Evolutionary conservation across 805 yeast species (phyloP), one percentile per base, ranked within the genome.

Genomic region (Candida ortonii): DNA sequence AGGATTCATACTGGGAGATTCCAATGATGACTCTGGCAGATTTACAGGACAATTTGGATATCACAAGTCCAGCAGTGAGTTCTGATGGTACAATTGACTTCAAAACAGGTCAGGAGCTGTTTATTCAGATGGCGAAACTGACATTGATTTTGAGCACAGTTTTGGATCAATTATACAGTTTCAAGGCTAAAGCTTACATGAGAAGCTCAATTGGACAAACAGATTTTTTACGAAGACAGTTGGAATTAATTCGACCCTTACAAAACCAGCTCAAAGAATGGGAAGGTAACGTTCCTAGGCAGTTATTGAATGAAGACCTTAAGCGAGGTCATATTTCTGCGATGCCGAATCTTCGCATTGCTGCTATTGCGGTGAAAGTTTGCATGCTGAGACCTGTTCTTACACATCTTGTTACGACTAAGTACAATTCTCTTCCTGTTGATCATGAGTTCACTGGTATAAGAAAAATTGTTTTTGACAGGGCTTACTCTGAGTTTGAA

Each of bases 41-140:
- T 44, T 69, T 69, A 38, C 70, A 71, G 2, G 73, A 68, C 34
- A 66, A 64, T 38, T 68, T 64, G 26, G 68, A 68, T 0, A 70
- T 63, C 36, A 49, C 64, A 34, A 63, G 64, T 38, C n/a, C n/a
- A n/a, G 13, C 21, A 9, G 69, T 65, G 38, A 19, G 27, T 14
- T 24, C 14, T 18, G 49, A 44, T 19, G 49, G 44, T 2, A 19
- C 38, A 7, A 44, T 41, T n/a, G 49, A 41, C 22, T 34, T 27
- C 9, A 22, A 26, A 1, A 34, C 32, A 3, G 49, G 49, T 3
- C 35, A 26, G 12, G 39, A 41, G 10, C 27, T 44, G n/a, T 44
- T 44, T 29, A 29, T 41, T 9, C 44, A 44, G 25, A 41, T 41
- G 40, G 25, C 22, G 5, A 36, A 39, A 20, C 32, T 44, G 22